A percentile compares a stretch with the other conserved stretches of the same genome.
Conservation (phyloP, 2,329 filamentous ascomycete species). For the Cordyceps fumosorosea region DNA sequence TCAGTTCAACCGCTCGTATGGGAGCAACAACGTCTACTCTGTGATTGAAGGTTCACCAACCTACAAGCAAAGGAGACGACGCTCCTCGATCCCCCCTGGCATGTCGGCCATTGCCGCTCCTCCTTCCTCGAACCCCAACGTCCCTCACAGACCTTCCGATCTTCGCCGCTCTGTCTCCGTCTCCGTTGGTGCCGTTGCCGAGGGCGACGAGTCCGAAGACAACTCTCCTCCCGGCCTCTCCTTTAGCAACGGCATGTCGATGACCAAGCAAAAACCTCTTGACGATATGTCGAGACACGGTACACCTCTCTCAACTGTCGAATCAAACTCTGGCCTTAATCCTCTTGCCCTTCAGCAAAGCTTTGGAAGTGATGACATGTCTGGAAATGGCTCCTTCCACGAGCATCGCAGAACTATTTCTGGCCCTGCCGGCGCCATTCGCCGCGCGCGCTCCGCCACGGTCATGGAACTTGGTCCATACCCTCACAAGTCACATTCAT, state of each 20-base stretch:
- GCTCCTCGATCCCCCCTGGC: conserved; percentile 83
- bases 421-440: conserved; percentile 68
- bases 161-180: conserved; percentile 84
- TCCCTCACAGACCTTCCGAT: conserved; percentile 76
- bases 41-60: conserved; percentile 97
- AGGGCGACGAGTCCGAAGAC: conserved; percentile 70
- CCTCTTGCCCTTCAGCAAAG: conserved; percentile 66
- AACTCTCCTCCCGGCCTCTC: conserved; percentile 74
- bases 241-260: conserved; percentile 61
- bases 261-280: conserved; percentile 58
- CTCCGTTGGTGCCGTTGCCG: conserved; percentile 74
- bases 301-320: conserved; percentile 79
- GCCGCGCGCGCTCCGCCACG: conserved; percentile 87
- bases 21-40: conserved; percentile 76
- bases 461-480: conserved; percentile 96
- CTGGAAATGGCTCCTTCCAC: conserved; percentile 11
- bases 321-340: conserved; percentile 73
- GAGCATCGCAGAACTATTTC: conserved; percentile 61
- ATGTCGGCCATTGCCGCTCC: conserved; percentile 62
- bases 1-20: conserved; percentile 71
- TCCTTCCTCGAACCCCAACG: conserved; percentile 51
- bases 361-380: conserved; percentile 33
- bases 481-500: conserved; percentile 96
- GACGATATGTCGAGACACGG: conserved; percentile 80
- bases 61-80: conserved; percentile 92